phyloP scores from a whole-genome alignment of 768 basidiomycete species.

The Suillus occidentalis region DNA sequence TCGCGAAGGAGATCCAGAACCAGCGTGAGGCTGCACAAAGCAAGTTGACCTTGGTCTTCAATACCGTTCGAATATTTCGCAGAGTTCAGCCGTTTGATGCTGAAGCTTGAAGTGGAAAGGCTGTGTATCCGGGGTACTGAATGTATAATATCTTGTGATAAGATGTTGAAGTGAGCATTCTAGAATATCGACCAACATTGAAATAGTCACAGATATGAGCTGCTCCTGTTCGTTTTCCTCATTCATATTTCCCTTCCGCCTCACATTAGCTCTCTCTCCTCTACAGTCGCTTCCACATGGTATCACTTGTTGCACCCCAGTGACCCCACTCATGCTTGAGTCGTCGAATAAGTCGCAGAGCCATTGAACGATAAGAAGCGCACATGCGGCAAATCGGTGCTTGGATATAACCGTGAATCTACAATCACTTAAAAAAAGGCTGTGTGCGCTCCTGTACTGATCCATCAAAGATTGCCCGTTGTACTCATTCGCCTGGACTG shows the following conservation, averaged over 20 bases:
- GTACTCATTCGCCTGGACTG: conserved; percentile 25
- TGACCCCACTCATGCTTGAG: conserved; percentile 43
- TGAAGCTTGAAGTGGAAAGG: background rate
- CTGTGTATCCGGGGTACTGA: background rate
- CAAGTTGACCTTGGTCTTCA: too few species aligned
- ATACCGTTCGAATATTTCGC: conserved; percentile 44
- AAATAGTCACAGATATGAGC: background rate
- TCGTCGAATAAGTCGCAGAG: conserved; percentile 88
- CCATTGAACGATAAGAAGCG: conserved; percentile 76
- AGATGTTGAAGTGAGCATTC: background rate
- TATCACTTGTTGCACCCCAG: conserved; percentile 87
- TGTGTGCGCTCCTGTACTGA: conserved; percentile 60
- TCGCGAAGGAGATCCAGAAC: background rate
- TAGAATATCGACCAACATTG: background rate
- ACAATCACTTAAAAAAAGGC: conserved; percentile 43
- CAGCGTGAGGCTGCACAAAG: background rate
- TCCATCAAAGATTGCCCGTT: conserved; percentile 74
- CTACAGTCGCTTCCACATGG: conserved; percentile 66
- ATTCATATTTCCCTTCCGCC: background rate
- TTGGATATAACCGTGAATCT: conserved; percentile 48
- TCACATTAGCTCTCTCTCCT: conserved; percentile 57
- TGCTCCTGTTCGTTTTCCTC: background rate
- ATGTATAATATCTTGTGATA: too few species aligned
- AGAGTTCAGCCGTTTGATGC: conserved; percentile 30
- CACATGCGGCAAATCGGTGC: conserved; percentile 81